phyloP scores from a whole-genome alignment of 2,329 filamentous ascomycete genomes.

The Cladosporium sphaerospermum region DNA sequence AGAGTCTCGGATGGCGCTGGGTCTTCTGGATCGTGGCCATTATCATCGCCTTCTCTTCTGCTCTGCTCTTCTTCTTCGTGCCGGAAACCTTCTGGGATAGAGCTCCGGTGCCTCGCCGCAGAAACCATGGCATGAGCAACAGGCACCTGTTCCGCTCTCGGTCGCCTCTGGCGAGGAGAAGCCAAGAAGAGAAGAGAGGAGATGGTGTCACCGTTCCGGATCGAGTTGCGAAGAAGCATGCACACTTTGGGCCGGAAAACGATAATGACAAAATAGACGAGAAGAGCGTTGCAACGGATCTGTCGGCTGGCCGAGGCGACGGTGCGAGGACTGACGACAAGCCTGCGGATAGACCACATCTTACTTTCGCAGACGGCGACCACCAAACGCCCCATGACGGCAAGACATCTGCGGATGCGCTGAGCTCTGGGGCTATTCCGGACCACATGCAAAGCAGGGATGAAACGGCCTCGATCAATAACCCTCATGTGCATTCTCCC shows the following conservation, averaged over 20 bases:
- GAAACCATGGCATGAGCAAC: not conserved
- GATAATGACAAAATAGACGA: slow-evolving; percentile 5
- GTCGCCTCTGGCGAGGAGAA: not conserved
- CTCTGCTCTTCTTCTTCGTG: slow-evolving; percentile 79
- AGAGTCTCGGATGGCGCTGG: slow-evolving; percentile 66
- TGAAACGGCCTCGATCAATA: not conserved
- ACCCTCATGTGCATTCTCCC: not conserved
- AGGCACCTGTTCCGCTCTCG: not conserved
- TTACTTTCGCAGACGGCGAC: not conserved
- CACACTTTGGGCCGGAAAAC: slow-evolving; percentile 18
- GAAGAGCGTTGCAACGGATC: not conserved
- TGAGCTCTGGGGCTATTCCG: not conserved
- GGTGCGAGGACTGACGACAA: not conserved
- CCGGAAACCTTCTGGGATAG: slow-evolving; percentile 96
- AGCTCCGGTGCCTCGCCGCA: slow-evolving; percentile 50
- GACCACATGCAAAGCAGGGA: slow-evolving; percentile 5
- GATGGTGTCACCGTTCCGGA: not conserved
- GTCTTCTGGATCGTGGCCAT: slow-evolving; percentile 66
- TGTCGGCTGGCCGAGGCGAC: not conserved
- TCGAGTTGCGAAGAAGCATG: slow-evolving; percentile 14
- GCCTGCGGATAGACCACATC: not conserved
- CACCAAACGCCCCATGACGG: not conserved
- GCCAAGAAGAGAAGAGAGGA: not conserved
- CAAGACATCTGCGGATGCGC: not conserved
- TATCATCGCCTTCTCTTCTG: slow-evolving; percentile 62